Base-by-base conservation (phyloP, 2,329 filamentous ascomycete genomes). In the Epichloe aotearoae region DNA sequence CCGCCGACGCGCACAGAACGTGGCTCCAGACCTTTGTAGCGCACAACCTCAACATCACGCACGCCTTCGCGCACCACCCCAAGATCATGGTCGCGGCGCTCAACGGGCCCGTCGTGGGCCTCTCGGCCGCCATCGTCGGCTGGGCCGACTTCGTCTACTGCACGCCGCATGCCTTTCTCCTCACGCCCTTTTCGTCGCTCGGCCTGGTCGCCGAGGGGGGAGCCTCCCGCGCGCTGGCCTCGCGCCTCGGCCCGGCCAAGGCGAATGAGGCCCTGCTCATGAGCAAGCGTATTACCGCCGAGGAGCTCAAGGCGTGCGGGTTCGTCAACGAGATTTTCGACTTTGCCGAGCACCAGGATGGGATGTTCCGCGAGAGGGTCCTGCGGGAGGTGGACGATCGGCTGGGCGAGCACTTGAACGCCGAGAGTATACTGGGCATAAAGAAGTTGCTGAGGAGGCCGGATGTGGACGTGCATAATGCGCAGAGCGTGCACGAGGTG, bases 201-300 rank as follows among this genome's bases (percentile, higher is more conserved):
- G 91, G 93, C 1, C 79, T 98, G 1, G 90, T 97, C 0, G 79
- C 89, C 50, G 93, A 97, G 70, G 93, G 23, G 40, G 88, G 84
- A 45, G 82, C 89, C 0, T 88, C 82, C 15, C 73, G 82, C 50
- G 88, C 83, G 0, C 84, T 97, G 52, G 87, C 93, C 14, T 77
- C 84, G 59, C 74, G 91, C 0, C 73, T 97, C 23, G 93, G 93
- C 1, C 77, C 88, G 47, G 73, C 79, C 52, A 86, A 87, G 64
- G 90, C 89, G 10, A 95, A 94, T 62, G 93, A 97, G 73, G 91
- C 93, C 12, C 76, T 97, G 12, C 82, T 98, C 57, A 93, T 95
- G 84, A 89, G 85, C 61, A 86, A 85, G 66, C 76, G 82, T 43
- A 86, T 97, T 58, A 65, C 73, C 0, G 79, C 79, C 33, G 79